A percentile compares a stretch with the other conserved stretches of the same genome.
Evolutionary conservation across 345 rosid genomes (phyloP).

Genomic region (Streptanthus diversifolius): DNA sequence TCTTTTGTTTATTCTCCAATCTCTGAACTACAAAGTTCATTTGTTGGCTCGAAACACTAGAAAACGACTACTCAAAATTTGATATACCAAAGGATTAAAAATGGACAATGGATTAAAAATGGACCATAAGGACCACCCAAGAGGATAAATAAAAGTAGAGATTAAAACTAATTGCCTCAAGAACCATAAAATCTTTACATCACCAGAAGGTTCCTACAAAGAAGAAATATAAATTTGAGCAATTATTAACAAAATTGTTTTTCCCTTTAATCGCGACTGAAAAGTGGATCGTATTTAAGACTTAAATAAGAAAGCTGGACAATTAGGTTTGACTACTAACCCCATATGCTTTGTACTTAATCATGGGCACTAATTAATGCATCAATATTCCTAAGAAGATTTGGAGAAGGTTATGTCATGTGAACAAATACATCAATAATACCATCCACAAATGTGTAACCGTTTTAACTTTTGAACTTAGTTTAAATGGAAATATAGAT

Average conservation of each 20-base stretch:
- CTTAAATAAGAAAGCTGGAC: constrained; percentile 12
- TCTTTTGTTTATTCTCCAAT: not conserved
- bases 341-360: constrained; percentile 18
- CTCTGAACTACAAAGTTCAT: not conserved
- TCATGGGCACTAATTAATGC: constrained; percentile 4
- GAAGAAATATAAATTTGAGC: not conserved
- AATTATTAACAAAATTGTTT: not conserved
- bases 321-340: constrained; percentile 1
- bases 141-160: not conserved
- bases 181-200: not conserved
- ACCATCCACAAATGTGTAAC: not conserved
- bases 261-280: not conserved
- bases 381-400: constrained; percentile 5
- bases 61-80: not conserved
- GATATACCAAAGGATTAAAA: not conserved
- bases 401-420: constrained; percentile 5
- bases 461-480: no score
- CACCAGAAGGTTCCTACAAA: not conserved
- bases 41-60: not conserved
- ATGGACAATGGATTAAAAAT: not conserved
- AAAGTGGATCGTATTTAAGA: constrained; percentile 14
- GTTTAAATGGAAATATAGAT: not conserved
- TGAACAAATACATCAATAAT: not conserved
- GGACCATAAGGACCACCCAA: not conserved
- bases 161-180: not conserved